These are phyloP conservation scores for Calocybe cyanea DNA, from an alignment of 768 basidiomycete genomes.

Conservation along the genomic window DNA sequence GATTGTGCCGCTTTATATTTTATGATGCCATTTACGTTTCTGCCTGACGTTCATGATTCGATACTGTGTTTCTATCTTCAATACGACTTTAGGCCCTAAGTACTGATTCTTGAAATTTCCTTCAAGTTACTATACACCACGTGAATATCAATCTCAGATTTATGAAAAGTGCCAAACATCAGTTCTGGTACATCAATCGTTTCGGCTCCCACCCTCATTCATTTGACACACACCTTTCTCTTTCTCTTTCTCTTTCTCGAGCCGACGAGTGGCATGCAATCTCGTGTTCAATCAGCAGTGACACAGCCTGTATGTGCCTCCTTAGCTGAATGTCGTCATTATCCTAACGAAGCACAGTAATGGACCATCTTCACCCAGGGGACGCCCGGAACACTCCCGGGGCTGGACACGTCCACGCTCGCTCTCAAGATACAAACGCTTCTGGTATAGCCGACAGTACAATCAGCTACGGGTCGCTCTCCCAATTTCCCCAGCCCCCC, in stretches of 20 bases:
- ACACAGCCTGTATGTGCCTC: constrained; percentile 8
- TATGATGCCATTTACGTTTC: constrained; percentile 68
- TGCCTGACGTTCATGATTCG: constrained; percentile 63
- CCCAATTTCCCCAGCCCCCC: constrained; percentile 54
- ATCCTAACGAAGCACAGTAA: constrained; percentile 10
- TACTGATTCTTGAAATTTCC: no score
- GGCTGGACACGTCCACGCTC: constrained; percentile 27
- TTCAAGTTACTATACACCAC: no score
- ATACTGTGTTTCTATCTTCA: constrained; percentile 33
- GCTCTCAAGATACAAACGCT: constrained; percentile 48
- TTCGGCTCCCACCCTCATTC: constrained; percentile 1
- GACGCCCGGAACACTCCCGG: constrained; percentile 15
- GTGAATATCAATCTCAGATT: no score
- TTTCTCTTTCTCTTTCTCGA: constrained; percentile 5
- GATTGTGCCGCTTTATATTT: constrained; percentile 34
- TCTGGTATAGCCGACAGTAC: constrained; percentile 58
- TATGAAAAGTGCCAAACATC: no score
- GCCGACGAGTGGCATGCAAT: constrained; percentile 1
- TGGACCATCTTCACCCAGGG: constrained; percentile 12
- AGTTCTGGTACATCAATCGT: no score
- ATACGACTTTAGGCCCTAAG: constrained; percentile 1
- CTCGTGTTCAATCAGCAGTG: not conserved
- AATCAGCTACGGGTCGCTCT: constrained; percentile 45
- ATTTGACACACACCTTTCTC: constrained; percentile 5
- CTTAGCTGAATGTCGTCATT: not conserved